Evolutionary conservation across 1,139 yeast species (phyloP).

Genomic region (Suhomyces panamericanus): DNA sequence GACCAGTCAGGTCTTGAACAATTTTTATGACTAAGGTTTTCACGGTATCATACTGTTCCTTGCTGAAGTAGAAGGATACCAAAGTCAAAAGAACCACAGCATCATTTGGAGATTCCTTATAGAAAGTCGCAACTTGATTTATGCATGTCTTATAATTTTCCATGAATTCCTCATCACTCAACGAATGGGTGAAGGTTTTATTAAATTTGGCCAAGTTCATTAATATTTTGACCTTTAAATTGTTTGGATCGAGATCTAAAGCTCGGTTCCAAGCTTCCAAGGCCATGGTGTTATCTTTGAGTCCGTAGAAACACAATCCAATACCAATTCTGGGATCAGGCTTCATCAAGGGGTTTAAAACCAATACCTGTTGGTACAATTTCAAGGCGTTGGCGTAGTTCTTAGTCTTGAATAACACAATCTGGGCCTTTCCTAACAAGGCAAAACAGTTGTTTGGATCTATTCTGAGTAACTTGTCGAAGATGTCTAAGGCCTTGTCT

Average conservation of each 20-base stretch:
- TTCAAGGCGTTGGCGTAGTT: conserved; percentile 75
- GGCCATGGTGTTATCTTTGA: conserved; percentile 79
- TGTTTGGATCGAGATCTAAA: conserved; percentile 61
- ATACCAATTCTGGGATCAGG: conserved; percentile 97
- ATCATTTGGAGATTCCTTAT: conserved; percentile 28
- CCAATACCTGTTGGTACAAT: conserved; percentile 78
- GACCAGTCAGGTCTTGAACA: conserved; percentile 35
- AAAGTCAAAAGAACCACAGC: conserved; percentile 47
- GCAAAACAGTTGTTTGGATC: conserved; percentile 69
- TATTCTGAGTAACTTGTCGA: conserved; percentile 53
- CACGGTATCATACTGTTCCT: conserved; percentile 57
- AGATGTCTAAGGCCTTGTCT: conserved; percentile 66
- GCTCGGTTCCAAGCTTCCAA: conserved; percentile 80
- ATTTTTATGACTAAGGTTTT: conserved; percentile 57
- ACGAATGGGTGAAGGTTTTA: conserved; percentile 55
- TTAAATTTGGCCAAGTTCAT: conserved; percentile 71
- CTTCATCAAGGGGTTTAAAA: conserved; percentile 69
- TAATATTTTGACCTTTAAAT: conserved; percentile 64
- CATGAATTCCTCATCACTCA: conserved; percentile 60
- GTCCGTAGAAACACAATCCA: conserved; percentile 90
- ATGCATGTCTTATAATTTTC: conserved; percentile 51
- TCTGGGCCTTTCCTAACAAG: conserved; percentile 80
- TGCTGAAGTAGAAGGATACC: conserved; percentile 59
- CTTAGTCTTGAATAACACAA: conserved; percentile 63
- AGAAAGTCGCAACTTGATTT: conserved; percentile 29